Evolutionary conservation across 2,329 filamentous ascomycete species (phyloP).

Genomic region (Epichloe typhina): DNA sequence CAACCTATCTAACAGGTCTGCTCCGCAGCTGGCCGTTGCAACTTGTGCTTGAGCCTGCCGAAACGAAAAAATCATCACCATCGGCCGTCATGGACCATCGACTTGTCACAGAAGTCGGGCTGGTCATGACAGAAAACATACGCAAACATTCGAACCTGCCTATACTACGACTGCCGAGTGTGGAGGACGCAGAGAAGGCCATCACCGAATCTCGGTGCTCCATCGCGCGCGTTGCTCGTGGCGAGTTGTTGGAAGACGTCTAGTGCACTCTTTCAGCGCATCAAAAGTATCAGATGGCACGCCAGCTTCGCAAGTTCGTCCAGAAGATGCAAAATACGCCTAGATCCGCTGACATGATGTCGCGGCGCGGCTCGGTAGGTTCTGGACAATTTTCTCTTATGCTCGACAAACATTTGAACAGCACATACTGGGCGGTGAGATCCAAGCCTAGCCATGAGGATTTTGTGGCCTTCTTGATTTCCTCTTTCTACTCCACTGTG

Average conservation of each 20-base stretch:
- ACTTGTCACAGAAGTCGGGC: conserved; percentile 6
- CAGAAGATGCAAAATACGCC: conserved; percentile 9
- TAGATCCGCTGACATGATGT: background rate
- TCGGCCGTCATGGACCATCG: background rate
- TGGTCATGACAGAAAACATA: conserved; percentile 8
- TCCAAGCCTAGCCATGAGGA: conserved; percentile 6
- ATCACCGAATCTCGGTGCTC: background rate
- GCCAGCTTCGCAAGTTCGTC: conserved; percentile 16
- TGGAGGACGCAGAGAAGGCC: background rate
- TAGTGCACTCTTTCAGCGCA: conserved; percentile 13
- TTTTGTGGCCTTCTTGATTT: conserved; percentile 15
- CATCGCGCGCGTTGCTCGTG: conserved; percentile 8
- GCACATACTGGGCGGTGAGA: conserved; percentile 18
- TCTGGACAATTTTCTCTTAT: conserved; percentile 12
- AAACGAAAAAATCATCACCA: background rate
- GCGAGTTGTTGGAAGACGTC: conserved; percentile 16
- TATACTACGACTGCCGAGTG: conserved; percentile 7
- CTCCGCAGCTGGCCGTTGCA: conserved; percentile 6
- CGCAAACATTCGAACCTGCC: conserved; percentile 5
- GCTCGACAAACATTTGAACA: conserved; percentile 14
- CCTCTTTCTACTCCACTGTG: conserved; percentile 14
- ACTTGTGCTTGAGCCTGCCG: conserved; percentile 6
- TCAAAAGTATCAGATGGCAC: conserved; percentile 13
- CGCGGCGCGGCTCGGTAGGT: conserved; percentile 10
- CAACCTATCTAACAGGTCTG: conserved; percentile 7